Conservation (phyloP, 2,329 filamentous ascomycete genomes). For the Zymoseptoria passerinii region DNA sequence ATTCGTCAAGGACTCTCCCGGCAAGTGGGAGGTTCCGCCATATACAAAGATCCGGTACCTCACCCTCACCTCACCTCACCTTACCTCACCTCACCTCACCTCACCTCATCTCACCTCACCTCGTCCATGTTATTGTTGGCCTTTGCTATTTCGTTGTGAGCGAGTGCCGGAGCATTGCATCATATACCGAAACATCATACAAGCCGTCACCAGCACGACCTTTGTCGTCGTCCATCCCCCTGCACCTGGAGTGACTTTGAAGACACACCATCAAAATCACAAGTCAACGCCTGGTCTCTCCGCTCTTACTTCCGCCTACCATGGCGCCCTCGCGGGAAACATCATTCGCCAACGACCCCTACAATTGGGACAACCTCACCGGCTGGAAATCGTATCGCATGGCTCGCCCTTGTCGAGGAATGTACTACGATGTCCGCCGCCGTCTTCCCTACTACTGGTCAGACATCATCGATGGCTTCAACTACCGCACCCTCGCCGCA, state of each 20-base stretch:
- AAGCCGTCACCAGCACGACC: neutral
- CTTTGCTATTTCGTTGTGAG: neutral
- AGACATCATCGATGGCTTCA: conserved; percentile 48
- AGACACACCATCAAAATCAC: neutral
- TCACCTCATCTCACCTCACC: neutral
- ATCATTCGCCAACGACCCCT: conserved; percentile 27
- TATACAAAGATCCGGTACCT: neutral
- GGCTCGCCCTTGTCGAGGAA: conserved; percentile 42
- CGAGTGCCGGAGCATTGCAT: neutral
- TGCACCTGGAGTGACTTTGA: neutral
- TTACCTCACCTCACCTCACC: too few relatives aligned
- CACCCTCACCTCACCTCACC: too few relatives aligned
- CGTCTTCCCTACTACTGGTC: conserved; percentile 49
- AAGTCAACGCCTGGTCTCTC: neutral
- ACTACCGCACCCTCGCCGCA: conserved; percentile 47
- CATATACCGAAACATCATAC: neutral
- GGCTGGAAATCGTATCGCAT: conserved; percentile 31
- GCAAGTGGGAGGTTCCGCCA: neutral
- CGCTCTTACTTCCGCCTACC: neutral
- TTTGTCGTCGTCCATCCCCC: neutral
- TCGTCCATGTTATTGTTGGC: neutral
- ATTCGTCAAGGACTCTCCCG: neutral
- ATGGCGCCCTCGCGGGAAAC: conserved; percentile 2
- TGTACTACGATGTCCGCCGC: conserved; percentile 47
- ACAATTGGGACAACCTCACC: conserved; percentile 29